Conservation (phyloP, 345 rosid species). For the Conringia planisiliqua region DNA sequence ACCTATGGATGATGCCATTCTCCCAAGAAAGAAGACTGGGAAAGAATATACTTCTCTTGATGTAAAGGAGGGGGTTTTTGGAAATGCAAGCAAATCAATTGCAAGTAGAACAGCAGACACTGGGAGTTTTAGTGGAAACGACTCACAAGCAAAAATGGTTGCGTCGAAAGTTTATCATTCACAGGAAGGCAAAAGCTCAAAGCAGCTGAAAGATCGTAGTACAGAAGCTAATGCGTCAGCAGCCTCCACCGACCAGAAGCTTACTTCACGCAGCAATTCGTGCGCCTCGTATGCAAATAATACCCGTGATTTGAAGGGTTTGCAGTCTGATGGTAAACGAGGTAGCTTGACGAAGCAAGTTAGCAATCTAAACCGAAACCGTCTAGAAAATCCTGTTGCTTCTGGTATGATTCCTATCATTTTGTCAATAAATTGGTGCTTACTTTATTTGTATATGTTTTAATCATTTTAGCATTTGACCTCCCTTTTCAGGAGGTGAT, state of each 20-base stretch:
- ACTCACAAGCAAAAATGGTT: slow-evolving; percentile 53
- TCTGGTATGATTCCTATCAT: slow-evolving; percentile 51
- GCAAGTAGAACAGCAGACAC: slow-evolving; percentile 58
- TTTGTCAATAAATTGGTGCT: not conserved
- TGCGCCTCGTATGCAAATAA: slow-evolving; percentile 41
- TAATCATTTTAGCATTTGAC: not conserved
- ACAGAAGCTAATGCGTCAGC: slow-evolving; percentile 38
- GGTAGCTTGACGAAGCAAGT: slow-evolving; percentile 51
- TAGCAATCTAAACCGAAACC: slow-evolving; percentile 47
- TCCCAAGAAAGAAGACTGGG: slow-evolving; percentile 51
- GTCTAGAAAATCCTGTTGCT: slow-evolving; percentile 40
- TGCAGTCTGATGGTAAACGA: slow-evolving; percentile 58
- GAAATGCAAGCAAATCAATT: slow-evolving; percentile 60
- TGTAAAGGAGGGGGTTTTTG: slow-evolving; percentile 49
- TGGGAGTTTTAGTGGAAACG: slow-evolving; percentile 46
- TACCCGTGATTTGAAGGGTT: slow-evolving; percentile 50
- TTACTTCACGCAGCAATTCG: slow-evolving; percentile 47
- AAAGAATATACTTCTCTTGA: slow-evolving; percentile 49
- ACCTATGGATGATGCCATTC: slow-evolving; percentile 57
- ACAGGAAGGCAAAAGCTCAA: slow-evolving; percentile 57
- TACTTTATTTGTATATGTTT: not conserved
- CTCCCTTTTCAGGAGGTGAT: slow-evolving; percentile 44
- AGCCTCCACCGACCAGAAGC: slow-evolving; percentile 57
- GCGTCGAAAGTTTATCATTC: slow-evolving; percentile 46
- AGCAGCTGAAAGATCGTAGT: slow-evolving; percentile 52